Evolutionary conservation across 805 yeast species (phyloP).

Genomic region (Sugiyamaella marilandica): DNA sequence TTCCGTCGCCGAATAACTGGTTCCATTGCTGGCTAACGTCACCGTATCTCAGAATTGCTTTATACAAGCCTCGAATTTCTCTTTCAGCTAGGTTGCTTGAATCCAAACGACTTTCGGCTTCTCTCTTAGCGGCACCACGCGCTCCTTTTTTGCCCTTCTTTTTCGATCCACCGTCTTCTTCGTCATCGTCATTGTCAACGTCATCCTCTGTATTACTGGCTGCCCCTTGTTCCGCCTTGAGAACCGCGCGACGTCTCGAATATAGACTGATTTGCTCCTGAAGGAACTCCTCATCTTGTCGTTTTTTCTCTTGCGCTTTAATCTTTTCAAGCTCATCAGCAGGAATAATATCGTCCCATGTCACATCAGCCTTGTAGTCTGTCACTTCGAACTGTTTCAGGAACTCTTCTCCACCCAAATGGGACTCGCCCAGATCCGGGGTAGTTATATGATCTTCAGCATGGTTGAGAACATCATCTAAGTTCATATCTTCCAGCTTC

Average conservation of each 20-base stretch:
- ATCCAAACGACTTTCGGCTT: slow-evolving; percentile 37
- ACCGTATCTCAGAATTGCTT: slow-evolving; percentile 77
- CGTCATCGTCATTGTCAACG: slow-evolving; percentile 32
- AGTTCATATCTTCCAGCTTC: slow-evolving; percentile 88
- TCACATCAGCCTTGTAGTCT: slow-evolving; percentile 95
- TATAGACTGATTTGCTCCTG: slow-evolving; percentile 87
- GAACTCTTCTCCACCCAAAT: slow-evolving; percentile 96
- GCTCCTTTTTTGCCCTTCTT: slow-evolving; percentile 35
- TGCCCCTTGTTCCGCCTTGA: slow-evolving; percentile 35
- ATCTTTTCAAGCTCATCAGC: slow-evolving; percentile 83
- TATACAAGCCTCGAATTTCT: slow-evolving; percentile 80
- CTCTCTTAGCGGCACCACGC: slow-evolving; percentile 18
- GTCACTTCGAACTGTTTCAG: slow-evolving; percentile 96
- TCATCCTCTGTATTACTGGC: slow-evolving; percentile 40
- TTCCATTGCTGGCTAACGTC: slow-evolving; percentile 74
- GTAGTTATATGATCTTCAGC: slow-evolving; percentile 97
- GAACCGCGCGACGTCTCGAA: slow-evolving; percentile 72
- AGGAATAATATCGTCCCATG: slow-evolving; percentile 99
- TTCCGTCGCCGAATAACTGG: slow-evolving; percentile 82
- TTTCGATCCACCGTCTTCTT: slow-evolving; percentile 31
- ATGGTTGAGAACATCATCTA: slow-evolving; percentile 92
- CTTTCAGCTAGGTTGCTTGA: slow-evolving; percentile 66
- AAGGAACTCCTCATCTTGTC: slow-evolving; percentile 78
- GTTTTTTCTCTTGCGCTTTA: slow-evolving; percentile 85
- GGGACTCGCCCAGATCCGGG: slow-evolving; percentile 95